These are phyloP conservation scores for Aureobasidium uvarum DNA, from an alignment of 2,329 filamentous ascomycete genomes.

Conservation along the genomic window DNA sequence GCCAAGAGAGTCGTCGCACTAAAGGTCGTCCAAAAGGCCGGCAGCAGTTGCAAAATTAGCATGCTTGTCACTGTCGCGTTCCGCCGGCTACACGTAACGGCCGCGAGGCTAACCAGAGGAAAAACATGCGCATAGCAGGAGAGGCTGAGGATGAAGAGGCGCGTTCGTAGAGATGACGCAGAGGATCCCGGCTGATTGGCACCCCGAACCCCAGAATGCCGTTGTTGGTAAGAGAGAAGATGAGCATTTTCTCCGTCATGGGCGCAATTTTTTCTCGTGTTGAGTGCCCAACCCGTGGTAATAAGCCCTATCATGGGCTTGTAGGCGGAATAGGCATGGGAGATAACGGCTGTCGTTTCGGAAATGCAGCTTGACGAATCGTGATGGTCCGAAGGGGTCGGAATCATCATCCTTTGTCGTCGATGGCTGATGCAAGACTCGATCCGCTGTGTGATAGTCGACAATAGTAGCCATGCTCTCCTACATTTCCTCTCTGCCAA, in stretches of 20 bases:
- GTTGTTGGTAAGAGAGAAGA: conserved; percentile 4
- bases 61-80: background rate
- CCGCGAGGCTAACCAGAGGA: background rate
- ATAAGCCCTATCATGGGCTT: background rate
- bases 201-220: conserved; percentile 7
- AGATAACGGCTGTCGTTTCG: conserved; percentile 6
- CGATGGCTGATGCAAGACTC: background rate
- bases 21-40: conserved; percentile 1
- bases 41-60: background rate
- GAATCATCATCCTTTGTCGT: background rate
- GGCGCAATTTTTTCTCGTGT: background rate
- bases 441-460: background rate
- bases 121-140: conserved; percentile 2
- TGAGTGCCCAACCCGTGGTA: conserved; percentile 1
- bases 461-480: background rate
- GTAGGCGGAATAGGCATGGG: background rate
- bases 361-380: background rate
- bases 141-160: background rate
- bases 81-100: conserved; percentile 3
- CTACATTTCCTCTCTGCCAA: background rate
- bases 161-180: conserved; percentile 18
- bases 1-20: conserved; percentile 2
- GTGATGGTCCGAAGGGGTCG: background rate
- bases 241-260: conserved; percentile 16
- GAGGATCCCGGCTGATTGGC: background rate